Evolutionary conservation across 1,284 basidiomycete genomes (phyloP), one percentile per base, ranked within the genome.

Genomic region (Jaminaea rosea): DNA sequence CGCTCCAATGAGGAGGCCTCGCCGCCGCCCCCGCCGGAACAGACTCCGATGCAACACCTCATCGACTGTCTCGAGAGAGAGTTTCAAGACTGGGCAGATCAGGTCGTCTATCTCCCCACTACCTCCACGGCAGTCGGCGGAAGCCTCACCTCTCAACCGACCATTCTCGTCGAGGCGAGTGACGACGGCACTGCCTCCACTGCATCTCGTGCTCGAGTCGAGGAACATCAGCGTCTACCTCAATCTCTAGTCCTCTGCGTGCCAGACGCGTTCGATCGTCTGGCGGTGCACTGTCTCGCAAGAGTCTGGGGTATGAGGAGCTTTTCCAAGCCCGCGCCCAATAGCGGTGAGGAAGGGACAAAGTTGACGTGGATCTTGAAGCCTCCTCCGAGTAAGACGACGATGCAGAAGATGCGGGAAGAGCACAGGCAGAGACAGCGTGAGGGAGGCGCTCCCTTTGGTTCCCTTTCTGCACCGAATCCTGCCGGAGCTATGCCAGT

Each of bases 251-350:
- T 67, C 1, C 70, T 66, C 65, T 41, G 55, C 4, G 46, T 67
- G 7, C 56, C 56, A 15, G 64, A 69, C 50, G 56, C 65, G 1
- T 63, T 62, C 42, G 42, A 63, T 1, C 53, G 69, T 0, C 42
- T 70, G 1, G 50, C 65, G 0, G 60, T 72, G 5, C 69, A 72
- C 29, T 72, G 69, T 44, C 49, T 70, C 0, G 67, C 69, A 2
- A 51, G 69, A 3, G 56, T 65, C 50, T 44, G 2, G 41, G 50
- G 15, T 72, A 64, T 52, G 62, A 65, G 37, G 62, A 53, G 19
- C 23, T 19, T 4, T n/a, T 8, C 7, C 26, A 0, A 47, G 46
- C 1, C 29, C 41, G n/a, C 15, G 48, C 1, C 56, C 48, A 17
- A 26, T 41, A 29, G 27, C 17, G 42, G 26, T 2, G 28, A 17